phyloP scores from a whole-genome alignment of 1,284 basidiomycete species.

The Pseudozyma sp. region DNA sequence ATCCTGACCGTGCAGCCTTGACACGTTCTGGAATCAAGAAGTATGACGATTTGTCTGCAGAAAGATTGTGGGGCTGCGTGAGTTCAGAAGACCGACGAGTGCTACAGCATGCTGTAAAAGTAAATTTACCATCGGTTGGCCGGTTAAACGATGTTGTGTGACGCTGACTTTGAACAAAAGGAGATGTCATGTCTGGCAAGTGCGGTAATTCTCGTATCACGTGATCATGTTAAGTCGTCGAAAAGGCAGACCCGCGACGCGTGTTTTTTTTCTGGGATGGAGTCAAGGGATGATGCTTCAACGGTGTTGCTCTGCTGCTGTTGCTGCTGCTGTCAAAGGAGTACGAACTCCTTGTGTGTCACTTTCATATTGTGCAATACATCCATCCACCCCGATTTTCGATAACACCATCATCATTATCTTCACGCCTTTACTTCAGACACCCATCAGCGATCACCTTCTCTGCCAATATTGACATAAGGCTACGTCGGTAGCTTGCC shows the following conservation, averaged over 20 bases:
- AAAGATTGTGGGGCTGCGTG: neutral
- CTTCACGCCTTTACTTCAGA: no score
- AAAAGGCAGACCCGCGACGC: constrained; percentile 24
- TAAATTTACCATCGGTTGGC: neutral
- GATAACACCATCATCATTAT: no score
- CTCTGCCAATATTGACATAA: neutral
- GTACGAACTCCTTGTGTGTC: no score
- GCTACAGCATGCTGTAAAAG: neutral
- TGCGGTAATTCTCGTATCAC: constrained; percentile 11
- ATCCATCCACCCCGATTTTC: no score
- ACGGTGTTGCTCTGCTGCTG: no score
- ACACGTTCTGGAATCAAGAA: neutral
- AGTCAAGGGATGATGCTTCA: neutral
- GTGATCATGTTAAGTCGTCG: constrained; percentile 36
- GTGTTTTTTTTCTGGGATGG: constrained; percentile 21
- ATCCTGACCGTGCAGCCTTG: neutral
- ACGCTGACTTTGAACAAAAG: neutral
- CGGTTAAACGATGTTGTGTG: neutral
- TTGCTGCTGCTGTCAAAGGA: no score
- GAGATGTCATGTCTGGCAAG: no score
- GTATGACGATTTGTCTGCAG: neutral
- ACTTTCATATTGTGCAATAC: no score
- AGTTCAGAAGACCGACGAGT: no score
- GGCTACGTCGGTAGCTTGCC: constrained; percentile 4
- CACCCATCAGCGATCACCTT: neutral